Base-by-base conservation (phyloP, 306 rosid species). In the Elaeagnus macrophylla region DNA sequence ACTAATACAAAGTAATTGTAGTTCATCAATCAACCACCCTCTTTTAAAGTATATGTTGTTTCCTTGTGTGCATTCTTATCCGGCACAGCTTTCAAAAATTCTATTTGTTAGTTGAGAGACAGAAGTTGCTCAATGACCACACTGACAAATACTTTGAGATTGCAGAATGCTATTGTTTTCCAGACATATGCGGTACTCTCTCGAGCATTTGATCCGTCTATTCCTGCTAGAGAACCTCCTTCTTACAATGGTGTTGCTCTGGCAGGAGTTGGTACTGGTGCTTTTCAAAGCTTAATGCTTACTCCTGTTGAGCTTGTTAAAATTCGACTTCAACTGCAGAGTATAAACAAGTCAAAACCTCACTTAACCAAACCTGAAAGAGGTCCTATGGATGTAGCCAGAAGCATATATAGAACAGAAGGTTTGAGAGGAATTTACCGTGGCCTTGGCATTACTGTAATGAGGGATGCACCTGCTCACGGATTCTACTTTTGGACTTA, bases 161-260 rank as follows among this genome's bases (percentile, higher is more conserved):
- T 61, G 72, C 79, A 91, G 95, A 87, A 87, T 56, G 96, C 99
- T 2, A 59, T 76, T 65, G 96, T 79, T 55, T 91, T 91, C 70
- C 99, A 91, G 71, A 75, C 77, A 51, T 87, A 84, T 19, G 87
- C 88, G 9, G 45, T 75, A 16, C 80, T 87, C 41, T 84, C 95
- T 10, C 77, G 93, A 32, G 83, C 77, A 61, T 70, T 75, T 39
- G 94, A 82, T 69, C 2, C 76, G 9, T 66, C 78, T 0, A 47
- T 54, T 42, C 71, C 85, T 15, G 1, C 72, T 11, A 68, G 58
- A 5, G 81, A 77, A 51, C 95, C 96, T 60, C 85, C 95, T 14
- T 74, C 96, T 7, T 78, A 78, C 75, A 78, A 69, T 64, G 84
- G 84, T 14, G 91, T 86, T 43, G 83, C 81, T 38, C 61, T 84